These are phyloP conservation scores for Byssoonygena ceratinophila DNA, from an alignment of 2,329 filamentous ascomycete genomes.

Conservation along the genomic window DNA sequence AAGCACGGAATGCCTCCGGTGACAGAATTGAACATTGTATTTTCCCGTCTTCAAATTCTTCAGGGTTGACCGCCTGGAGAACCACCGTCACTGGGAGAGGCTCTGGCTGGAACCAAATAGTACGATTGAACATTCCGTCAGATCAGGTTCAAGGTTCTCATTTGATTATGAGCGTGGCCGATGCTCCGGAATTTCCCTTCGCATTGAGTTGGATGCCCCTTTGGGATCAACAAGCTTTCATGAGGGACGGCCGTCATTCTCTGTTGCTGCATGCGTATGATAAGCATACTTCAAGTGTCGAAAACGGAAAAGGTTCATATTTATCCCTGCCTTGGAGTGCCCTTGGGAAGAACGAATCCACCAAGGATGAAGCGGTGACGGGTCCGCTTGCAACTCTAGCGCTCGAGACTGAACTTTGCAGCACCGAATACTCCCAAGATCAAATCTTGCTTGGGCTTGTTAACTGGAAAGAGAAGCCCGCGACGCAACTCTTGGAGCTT, in stretches of 20 bases:
- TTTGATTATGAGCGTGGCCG: conserved; percentile 78
- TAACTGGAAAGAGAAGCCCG: conserved; percentile 69
- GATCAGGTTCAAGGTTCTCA: conserved; percentile 74
- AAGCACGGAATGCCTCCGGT: conserved; percentile 69
- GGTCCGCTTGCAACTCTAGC: conserved; percentile 70
- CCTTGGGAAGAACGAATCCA: conserved; percentile 53
- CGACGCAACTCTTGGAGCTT: conserved; percentile 60
- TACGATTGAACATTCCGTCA: conserved; percentile 67
- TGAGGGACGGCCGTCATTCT: conserved; percentile 71
- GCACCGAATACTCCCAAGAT: conserved; percentile 89
- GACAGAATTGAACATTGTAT: conserved; percentile 82
- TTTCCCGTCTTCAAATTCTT: conserved; percentile 69
- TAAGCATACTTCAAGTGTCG: conserved; percentile 66
- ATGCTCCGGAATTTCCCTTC: conserved; percentile 78
- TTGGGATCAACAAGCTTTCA: conserved; percentile 85
- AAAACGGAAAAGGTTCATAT: conserved; percentile 72
- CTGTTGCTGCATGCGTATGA: conserved; percentile 83
- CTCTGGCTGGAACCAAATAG: conserved; percentile 76
- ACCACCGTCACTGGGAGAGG: conserved; percentile 70
- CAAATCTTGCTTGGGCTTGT: conserved; percentile 71
- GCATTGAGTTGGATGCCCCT: conserved; percentile 86
- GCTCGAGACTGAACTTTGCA: conserved; percentile 79
- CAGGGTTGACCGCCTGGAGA: conserved; percentile 73
- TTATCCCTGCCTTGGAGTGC: conserved; percentile 71
- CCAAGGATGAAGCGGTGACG: conserved; percentile 61